phyloP scores from a whole-genome alignment of 345 rosid genomes.

The Hypericum perforatum region DNA sequence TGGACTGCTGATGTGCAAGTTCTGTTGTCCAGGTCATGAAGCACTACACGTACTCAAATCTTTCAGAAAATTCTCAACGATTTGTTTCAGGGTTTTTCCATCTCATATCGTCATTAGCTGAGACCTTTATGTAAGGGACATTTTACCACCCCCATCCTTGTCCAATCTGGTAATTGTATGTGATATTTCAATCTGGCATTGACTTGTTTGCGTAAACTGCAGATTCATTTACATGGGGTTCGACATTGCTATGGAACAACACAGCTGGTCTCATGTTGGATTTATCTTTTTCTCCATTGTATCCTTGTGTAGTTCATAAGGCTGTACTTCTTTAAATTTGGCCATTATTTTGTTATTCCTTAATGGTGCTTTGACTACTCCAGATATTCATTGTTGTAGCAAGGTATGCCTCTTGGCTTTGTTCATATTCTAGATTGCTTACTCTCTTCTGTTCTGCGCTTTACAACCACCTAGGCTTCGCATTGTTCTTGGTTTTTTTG shows the following conservation, averaged over 20 bases:
- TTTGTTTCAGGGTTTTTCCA: conserved; percentile 91
- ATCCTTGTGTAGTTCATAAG: conserved; percentile 40
- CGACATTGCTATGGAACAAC: conserved; percentile 97
- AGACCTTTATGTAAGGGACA: conserved; percentile 72
- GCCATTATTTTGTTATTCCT: conserved; percentile 31
- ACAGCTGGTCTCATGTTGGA: conserved; percentile 97
- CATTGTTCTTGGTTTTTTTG: neutral
- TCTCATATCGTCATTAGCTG: conserved; percentile 94
- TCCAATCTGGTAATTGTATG: conserved; percentile 6
- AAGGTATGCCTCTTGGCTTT: conserved; percentile 39
- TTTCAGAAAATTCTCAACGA: conserved; percentile 84
- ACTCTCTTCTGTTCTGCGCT: neutral
- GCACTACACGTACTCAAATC: conserved; percentile 83
- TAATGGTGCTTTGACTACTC: conserved; percentile 23
- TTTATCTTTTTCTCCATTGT: conserved; percentile 94
- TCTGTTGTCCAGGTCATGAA: conserved; percentile 65
- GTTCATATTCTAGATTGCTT: conserved; percentile 3
- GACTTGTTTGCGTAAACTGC: conserved; percentile 26
- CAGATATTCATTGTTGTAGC: conserved; percentile 88
- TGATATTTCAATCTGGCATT: conserved; percentile 1
- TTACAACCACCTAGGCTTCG: neutral
- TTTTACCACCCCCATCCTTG: conserved; percentile 5
- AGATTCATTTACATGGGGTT: conserved; percentile 99
- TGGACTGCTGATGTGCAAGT: neutral
- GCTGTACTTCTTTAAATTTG: conserved; percentile 5